Evolutionary conservation across 148 eudicot species (phyloP).

Genomic region (Heliosperma pusillum): DNA sequence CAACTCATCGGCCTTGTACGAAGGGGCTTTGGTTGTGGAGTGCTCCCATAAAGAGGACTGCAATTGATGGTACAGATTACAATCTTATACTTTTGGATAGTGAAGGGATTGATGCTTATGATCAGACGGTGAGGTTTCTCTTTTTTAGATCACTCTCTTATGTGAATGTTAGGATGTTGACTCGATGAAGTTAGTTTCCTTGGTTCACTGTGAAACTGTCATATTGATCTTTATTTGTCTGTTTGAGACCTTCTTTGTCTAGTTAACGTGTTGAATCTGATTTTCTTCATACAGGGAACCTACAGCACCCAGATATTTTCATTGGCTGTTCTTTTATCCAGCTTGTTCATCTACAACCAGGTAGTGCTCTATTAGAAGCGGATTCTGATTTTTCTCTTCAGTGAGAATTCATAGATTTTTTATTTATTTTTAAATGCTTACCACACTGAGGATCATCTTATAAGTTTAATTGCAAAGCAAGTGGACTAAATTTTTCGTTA

Average conservation of each 20-base stretch:
- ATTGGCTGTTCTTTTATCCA: constrained; percentile 87
- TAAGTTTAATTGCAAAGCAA: constrained; percentile 8
- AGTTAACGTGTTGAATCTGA: constrained; percentile 3
- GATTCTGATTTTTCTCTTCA: constrained; percentile 4
- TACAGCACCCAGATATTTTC: constrained; percentile 97
- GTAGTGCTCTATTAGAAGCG: constrained; percentile 26
- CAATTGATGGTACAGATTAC: constrained; percentile 95
- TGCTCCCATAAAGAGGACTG: constrained; percentile 77
- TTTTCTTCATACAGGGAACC: constrained; percentile 63
- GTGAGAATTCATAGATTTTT: not conserved
- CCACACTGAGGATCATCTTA: not conserved
- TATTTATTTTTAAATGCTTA: constrained; percentile 5
- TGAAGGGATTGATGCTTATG: constrained; percentile 98
- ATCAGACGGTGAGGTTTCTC: constrained; percentile 75
- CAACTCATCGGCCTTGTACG: constrained; percentile 92
- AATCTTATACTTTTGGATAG: constrained; percentile 83
- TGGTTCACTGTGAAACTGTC: not conserved
- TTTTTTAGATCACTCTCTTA: constrained; percentile 7
- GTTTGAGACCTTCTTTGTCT: not conserved
- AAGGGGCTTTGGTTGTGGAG: constrained; percentile 99
- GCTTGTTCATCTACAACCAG: constrained; percentile 98
- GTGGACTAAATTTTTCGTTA: not conserved
- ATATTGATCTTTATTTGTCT: not conserved
- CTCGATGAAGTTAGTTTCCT: not conserved
- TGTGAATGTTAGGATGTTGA: constrained; percentile 5